These are phyloP conservation scores for Nitzschia sp. DNA, from an alignment of 108 stramenopile species.

Conservation along the genomic window DNA sequence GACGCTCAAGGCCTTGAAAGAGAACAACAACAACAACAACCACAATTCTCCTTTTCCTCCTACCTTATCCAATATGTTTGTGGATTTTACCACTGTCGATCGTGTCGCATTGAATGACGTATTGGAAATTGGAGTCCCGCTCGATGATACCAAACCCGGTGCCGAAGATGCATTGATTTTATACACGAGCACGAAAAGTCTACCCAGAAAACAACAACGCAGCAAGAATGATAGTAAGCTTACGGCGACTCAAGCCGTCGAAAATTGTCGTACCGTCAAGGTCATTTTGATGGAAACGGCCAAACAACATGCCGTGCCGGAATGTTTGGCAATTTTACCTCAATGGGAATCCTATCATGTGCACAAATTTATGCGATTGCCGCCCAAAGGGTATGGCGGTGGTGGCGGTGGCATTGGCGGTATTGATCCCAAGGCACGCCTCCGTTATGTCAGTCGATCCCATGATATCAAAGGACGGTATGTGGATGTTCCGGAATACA, in stretches of 20 bases:
- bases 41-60: constrained; percentile 11
- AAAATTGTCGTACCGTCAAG: constrained; percentile 63
- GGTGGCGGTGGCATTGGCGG: no score
- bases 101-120: constrained; percentile 29
- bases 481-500: constrained; percentile 28
- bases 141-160: constrained; percentile 24
- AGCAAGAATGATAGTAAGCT: neutral
- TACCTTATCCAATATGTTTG: constrained; percentile 15
- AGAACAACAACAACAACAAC: neutral
- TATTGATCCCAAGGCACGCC: constrained; percentile 26
- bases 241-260: constrained; percentile 43
- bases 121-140: constrained; percentile 32
- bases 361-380: constrained; percentile 67
- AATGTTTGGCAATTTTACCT: constrained; percentile 68
- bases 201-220: no score
- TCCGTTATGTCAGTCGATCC: constrained; percentile 59
- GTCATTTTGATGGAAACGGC: constrained; percentile 47
- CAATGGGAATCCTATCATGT: constrained; percentile 80
- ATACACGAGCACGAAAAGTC: constrained; percentile 16
- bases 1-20: no score
- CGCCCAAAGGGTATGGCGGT: no score
- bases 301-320: constrained; percentile 4
- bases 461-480: constrained; percentile 45
- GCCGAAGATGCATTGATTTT: constrained; percentile 28
- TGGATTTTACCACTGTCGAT: constrained; percentile 27